These are phyloP conservation scores for Pseudogymnoascus sp. DNA, from an alignment of 2,329 filamentous ascomycete genomes.

Conservation along the genomic window DNA sequence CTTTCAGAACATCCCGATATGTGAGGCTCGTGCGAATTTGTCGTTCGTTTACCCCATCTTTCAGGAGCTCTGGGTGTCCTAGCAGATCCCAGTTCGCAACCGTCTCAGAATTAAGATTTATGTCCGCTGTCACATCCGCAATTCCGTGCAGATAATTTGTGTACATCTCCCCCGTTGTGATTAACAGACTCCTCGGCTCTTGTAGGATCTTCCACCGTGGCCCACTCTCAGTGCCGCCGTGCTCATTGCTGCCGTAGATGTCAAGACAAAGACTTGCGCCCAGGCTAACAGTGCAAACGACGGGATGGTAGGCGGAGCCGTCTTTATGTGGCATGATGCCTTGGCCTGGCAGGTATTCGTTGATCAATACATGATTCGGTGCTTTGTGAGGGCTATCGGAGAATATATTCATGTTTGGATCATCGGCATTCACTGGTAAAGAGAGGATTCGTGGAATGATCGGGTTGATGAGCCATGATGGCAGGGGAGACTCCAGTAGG, in stretches of 20 bases:
- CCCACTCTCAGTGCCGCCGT: slow-evolving; percentile 46
- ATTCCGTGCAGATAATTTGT: slow-evolving; percentile 69
- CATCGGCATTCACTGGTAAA: slow-evolving; percentile 33
- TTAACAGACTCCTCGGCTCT: slow-evolving; percentile 72
- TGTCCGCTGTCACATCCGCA: slow-evolving; percentile 56
- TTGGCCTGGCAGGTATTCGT: slow-evolving; percentile 79
- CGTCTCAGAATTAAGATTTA: slow-evolving; percentile 50
- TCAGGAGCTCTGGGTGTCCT: slow-evolving; percentile 38
- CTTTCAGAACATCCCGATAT: slow-evolving; percentile 78
- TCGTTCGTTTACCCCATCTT: slow-evolving; percentile 48
- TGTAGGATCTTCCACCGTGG: slow-evolving; percentile 60
- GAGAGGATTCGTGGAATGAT: slow-evolving; percentile 54
- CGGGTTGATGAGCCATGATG: slow-evolving; percentile 64
- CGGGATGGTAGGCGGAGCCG: slow-evolving; percentile 74
- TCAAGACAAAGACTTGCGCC: slow-evolving; percentile 71
- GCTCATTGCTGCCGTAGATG: slow-evolving; percentile 56
- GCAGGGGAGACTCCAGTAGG: slow-evolving; percentile 66
- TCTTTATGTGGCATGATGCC: slow-evolving; percentile 99
- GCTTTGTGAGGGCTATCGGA: slow-evolving; percentile 59
- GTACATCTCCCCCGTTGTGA: slow-evolving; percentile 63
- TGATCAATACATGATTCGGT: slow-evolving; percentile 89
- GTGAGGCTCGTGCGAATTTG: slow-evolving; percentile 64
- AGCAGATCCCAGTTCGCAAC: slow-evolving; percentile 68
- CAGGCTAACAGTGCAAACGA: slow-evolving; percentile 86
- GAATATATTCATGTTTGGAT: slow-evolving; percentile 40